phyloP scores from a whole-genome alignment of 495 filamentous ascomycete genomes.

The Aspergillus taichungensis region DNA sequence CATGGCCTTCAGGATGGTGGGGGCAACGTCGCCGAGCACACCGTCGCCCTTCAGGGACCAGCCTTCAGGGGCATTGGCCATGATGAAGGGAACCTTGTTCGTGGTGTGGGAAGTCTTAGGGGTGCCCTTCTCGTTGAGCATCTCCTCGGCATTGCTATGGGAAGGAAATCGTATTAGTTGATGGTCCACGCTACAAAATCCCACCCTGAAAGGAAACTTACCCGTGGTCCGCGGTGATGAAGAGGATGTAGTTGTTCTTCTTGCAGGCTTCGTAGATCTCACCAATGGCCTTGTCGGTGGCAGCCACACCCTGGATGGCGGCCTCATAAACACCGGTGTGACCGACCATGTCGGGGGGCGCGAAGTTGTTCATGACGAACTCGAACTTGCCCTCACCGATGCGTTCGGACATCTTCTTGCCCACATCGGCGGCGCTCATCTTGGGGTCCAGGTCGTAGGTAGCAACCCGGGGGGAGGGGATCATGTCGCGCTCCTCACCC shows the following conservation, averaged over 20 bases:
- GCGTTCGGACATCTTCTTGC: constrained; percentile 74
- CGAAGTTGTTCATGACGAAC: constrained; percentile 99
- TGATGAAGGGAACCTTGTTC: constrained; percentile 94
- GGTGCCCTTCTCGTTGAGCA: constrained; percentile 89
- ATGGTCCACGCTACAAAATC: neutral
- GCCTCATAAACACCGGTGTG: constrained; percentile 97
- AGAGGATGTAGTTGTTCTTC: constrained; percentile 81
- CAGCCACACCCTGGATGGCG: constrained; percentile 74
- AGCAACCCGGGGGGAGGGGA: constrained; percentile 67
- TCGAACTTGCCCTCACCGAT: constrained; percentile 74
- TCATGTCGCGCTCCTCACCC: constrained; percentile 74
- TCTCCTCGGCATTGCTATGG: constrained; percentile 89
- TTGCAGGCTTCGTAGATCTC: constrained; percentile 87
- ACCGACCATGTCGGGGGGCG: constrained; percentile 97
- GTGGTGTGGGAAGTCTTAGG: constrained; percentile 97
- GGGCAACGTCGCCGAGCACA: constrained; percentile 92
- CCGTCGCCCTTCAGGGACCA: constrained; percentile 80
- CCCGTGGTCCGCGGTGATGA: constrained; percentile 94
- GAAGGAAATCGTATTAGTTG: neutral
- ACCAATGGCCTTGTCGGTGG: constrained; percentile 90
- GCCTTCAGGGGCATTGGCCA: constrained; percentile 89
- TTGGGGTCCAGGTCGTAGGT: constrained; percentile 95
- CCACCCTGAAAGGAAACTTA: constrained; percentile 23
- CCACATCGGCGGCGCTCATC: constrained; percentile 88
- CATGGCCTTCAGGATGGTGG: constrained; percentile 84